Conservation (phyloP, 179 eudicot genomes). For the Drosera spatulata region DNA sequence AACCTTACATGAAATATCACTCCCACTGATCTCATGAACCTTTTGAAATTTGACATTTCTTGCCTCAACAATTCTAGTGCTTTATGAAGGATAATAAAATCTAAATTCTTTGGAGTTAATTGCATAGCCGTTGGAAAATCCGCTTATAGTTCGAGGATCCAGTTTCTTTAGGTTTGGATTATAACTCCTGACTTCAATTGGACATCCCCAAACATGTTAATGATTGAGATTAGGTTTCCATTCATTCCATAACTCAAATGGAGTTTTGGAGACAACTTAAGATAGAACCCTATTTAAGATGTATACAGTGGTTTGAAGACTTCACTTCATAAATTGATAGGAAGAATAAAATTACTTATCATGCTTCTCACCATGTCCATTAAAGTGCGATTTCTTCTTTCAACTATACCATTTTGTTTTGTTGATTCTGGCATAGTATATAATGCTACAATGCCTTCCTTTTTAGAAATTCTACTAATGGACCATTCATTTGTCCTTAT, state of each 20-base stretch:
- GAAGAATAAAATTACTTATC: conserved; percentile 5
- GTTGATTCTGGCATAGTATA: conserved; percentile 1
- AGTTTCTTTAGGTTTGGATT: background rate
- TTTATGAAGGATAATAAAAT: background rate
- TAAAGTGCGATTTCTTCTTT: no score
- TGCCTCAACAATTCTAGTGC: background rate
- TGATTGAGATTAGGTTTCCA: conserved; percentile 4
- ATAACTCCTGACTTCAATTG: background rate
- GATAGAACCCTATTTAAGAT: conserved; percentile 13
- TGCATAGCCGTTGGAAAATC: background rate
- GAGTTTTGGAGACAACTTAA: conserved; percentile 10
- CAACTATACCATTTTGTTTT: conserved; percentile 4
- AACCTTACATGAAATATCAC: background rate
- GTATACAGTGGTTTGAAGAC: conserved; percentile 8
- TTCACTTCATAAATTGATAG: background rate
- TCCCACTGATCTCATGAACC: background rate
- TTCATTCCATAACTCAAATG: conserved; percentile 16
- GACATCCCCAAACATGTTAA: background rate
- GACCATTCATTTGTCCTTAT: no score
- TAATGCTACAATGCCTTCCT: conserved; percentile 12
- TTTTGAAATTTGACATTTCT: no score
- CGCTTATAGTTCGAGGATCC: background rate
- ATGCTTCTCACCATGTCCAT: no score
- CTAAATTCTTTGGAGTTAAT: background rate
- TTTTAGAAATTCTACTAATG: conserved; percentile 11